Evolutionary conservation across 345 rosid species (phyloP), one percentile per base, ranked within the genome.

Genomic region (Angophora floribunda): DNA sequence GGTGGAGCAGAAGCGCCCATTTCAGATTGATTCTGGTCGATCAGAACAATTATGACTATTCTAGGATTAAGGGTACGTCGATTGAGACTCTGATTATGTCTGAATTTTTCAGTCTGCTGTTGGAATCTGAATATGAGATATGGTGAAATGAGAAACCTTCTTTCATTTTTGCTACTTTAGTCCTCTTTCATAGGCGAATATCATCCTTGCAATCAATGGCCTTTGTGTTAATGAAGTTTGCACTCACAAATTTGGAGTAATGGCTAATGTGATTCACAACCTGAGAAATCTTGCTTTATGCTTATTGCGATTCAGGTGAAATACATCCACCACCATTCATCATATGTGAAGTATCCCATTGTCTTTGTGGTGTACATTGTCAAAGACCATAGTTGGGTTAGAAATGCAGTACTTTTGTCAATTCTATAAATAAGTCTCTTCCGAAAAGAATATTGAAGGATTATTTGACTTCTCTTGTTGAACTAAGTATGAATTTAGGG

Each of bases 1-100:
- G 91, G 7, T 91, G 93, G 91, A 89, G 86, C 51, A 89, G 91
- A 85, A 45, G 86, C 21, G 91, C 91, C 16, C 32, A 67, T 41
- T 89, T 90, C 85, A 89, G 88, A 86, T 52, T 91, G 75, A 57
- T 16, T 41, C 88, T 91, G 85, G 88, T 89, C 9, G 86, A 91
- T 89, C 90, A 89, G 65, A 67, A 65, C 50, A 70, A 78, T 26
- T 2, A 52, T 15, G 36, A 16, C 53, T 17, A 17, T 45, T 82
- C 89, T 44, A 61, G 26, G 47, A 88, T 51, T n/a, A 55, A 61
- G 51, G 89, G 87, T 88, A 84, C 22, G 75, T 22, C 47, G 52
- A 86, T 86, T n/a, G 41, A 3, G 4, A 75, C 49, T 32, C 79
- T 32, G 79, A 16, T 36, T 16, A 67, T 32, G 45, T 36, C 24